Base-by-base conservation (phyloP, 371 early-diverging fungal species). In the Mucor indicus region DNA sequence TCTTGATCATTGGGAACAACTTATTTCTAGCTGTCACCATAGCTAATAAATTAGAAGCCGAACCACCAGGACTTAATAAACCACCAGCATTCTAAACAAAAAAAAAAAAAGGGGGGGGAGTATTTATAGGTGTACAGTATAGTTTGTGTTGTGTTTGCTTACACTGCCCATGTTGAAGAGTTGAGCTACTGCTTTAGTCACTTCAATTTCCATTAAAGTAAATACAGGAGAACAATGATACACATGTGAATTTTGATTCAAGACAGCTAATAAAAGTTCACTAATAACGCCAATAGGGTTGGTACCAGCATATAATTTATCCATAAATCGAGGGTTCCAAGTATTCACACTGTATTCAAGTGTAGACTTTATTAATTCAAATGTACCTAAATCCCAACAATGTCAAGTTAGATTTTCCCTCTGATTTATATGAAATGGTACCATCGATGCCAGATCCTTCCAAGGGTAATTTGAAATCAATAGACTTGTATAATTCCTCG, bases 161-260 rank as follows among this genome's bases (percentile, higher is more conserved):
- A 76, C 75, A 38, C 75, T 71, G 1, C 70, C 74, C 72, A 85
- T 77, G 11, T 78, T 75, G 16, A 87, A 70, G 37, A 87, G 57
- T 27, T 68, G 40, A 7, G 80, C 85, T 11, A 87, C 50, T 11
- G 79, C 76, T 0, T 65, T 52, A 11, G 85, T 80, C 15, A 85
- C 81, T 42, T 75, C 67, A 21, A 80, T 67, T 57, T 93, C 93
- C 72, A 92, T 83, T 11, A 89, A 57, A 0, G 89, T 84, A 21
- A 86, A 68, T 1, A 85, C 84, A 1, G 94, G 93, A 4, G 89
- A 87, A 6, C 83, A 86, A 48, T 79, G 77, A 60, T 86, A 90
- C 13, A 92, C 91, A 61, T 92, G 94, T 3, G 75, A 68, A 63
- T 92, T 93, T 53, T 80, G 81, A 64, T 93, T 93, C 36, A 92